Evolutionary conservation across 2,329 filamentous ascomycete genomes (phyloP).

Genomic region (Rugonectria rugulosa): DNA sequence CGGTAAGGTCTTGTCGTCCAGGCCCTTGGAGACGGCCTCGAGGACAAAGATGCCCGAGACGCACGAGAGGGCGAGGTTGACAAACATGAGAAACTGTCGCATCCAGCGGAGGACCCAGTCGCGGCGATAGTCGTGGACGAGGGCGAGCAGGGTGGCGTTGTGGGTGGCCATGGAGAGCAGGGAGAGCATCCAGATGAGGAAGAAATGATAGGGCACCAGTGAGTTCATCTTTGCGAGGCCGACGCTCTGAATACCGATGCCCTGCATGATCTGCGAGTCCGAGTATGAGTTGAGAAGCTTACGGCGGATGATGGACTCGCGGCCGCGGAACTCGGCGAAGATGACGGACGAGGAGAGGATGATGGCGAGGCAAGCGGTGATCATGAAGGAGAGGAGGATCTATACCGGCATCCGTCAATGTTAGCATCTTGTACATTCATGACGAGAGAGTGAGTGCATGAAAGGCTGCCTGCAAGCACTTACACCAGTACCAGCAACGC

Average conservation of each 20-base stretch:
- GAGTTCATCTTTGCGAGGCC: constrained; percentile 65
- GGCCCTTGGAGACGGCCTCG: constrained; percentile 58
- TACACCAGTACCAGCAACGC: constrained; percentile 62
- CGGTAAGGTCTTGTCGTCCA: constrained; percentile 61
- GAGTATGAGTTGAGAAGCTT: constrained; percentile 71
- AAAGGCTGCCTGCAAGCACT: constrained; percentile 45
- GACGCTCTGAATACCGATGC: constrained; percentile 72
- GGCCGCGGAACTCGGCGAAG: constrained; percentile 58
- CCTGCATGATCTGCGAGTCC: constrained; percentile 73
- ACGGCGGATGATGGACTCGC: constrained; percentile 62
- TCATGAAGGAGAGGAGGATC: constrained; percentile 69
- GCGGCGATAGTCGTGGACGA: constrained; percentile 70
- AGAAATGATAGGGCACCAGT: constrained; percentile 74
- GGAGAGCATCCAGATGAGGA: constrained; percentile 74
- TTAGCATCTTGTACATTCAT: background rate
- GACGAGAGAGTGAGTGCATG: constrained; percentile 17
- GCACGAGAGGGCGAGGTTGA: constrained; percentile 67
- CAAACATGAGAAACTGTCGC: constrained; percentile 70
- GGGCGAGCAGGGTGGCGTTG: constrained; percentile 68
- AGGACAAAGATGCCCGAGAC: constrained; percentile 65
- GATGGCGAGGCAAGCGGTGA: constrained; percentile 66
- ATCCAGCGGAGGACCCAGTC: constrained; percentile 74
- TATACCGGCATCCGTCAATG: background rate
- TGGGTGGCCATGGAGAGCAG: constrained; percentile 71
- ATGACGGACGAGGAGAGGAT: constrained; percentile 64